Evolutionary conservation across 2,329 filamentous ascomycete species (phyloP).

Genomic region (Venturia oleaginea): DNA sequence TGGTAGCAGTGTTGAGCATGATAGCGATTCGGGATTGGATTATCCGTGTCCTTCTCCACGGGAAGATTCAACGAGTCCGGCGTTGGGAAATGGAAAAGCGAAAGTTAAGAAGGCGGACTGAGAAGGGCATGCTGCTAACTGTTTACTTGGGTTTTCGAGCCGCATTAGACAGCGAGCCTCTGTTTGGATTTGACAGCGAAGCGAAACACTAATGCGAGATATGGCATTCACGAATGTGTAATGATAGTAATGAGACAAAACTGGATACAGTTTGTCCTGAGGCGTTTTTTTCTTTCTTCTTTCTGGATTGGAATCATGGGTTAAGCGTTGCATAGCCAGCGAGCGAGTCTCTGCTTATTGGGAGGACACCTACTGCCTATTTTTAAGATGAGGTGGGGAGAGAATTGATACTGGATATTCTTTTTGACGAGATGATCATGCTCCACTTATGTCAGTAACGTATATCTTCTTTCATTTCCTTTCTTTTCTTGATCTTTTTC

Average conservation of each 20-base stretch:
- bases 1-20: background rate
- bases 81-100: background rate
- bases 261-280: background rate
- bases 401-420: background rate
- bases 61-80: background rate
- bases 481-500: background rate
- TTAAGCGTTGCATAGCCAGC: background rate
- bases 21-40: constrained; percentile 1
- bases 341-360: background rate
- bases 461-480: no score
- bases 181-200: background rate
- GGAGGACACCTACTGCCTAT: background rate
- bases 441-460: no score
- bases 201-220: background rate
- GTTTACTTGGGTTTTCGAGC: no score
- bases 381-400: background rate
- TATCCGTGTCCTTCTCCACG: background rate
- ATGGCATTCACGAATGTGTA: background rate
- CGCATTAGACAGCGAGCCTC: background rate
- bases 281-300: background rate
- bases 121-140: background rate
- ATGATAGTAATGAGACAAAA: background rate
- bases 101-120: constrained; percentile 3
- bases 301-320: background rate
- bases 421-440: no score